Evolutionary conservation across 1,284 basidiomycete species (phyloP).

Genomic region (Cutaneotrichosporon cavernicola): DNA sequence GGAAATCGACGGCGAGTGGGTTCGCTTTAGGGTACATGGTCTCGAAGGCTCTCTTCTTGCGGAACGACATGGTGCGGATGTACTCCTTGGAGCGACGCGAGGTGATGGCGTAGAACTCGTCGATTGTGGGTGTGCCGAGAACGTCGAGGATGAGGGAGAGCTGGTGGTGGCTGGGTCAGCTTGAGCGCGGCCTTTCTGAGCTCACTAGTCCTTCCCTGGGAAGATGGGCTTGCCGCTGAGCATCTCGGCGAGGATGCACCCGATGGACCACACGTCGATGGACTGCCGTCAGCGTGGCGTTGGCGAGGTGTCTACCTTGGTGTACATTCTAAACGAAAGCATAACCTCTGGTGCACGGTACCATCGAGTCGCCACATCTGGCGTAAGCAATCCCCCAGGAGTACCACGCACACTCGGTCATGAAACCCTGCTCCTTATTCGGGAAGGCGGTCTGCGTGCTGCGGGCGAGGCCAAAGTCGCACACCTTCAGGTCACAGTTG

Average conservation of each 20-base stretch:
- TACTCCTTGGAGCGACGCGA: conserved; percentile 83
- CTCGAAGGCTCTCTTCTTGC: conserved; percentile 74
- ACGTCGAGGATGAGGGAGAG: conserved; percentile 86
- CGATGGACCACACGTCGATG: conserved; percentile 93
- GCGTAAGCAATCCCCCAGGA: background rate
- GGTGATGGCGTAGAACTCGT: conserved; percentile 88
- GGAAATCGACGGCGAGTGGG: conserved; percentile 81
- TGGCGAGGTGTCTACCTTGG: conserved; percentile 61
- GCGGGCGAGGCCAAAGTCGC: conserved; percentile 87
- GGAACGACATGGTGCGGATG: conserved; percentile 82
- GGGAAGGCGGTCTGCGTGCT: conserved; percentile 82
- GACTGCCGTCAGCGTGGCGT: conserved; percentile 56
- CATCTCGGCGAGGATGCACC: conserved; percentile 97
- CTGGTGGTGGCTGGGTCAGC: conserved; percentile 69
- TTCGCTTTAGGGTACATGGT: conserved; percentile 83
- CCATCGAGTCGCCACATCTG: conserved; percentile 51
- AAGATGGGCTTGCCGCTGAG: conserved; percentile 88
- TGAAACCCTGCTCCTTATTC: conserved; percentile 73
- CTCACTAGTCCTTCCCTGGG: conserved; percentile 84
- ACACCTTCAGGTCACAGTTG: conserved; percentile 94
- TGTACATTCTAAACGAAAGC: conserved; percentile 95
- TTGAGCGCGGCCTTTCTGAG: conserved; percentile 3
- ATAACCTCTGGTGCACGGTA: conserved; percentile 79
- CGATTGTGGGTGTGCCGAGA: conserved; percentile 84
- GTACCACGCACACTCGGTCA: conserved; percentile 61